Evolutionary conservation across 768 basidiomycete genomes (phyloP).

Genomic region (Hericium coralloides): DNA sequence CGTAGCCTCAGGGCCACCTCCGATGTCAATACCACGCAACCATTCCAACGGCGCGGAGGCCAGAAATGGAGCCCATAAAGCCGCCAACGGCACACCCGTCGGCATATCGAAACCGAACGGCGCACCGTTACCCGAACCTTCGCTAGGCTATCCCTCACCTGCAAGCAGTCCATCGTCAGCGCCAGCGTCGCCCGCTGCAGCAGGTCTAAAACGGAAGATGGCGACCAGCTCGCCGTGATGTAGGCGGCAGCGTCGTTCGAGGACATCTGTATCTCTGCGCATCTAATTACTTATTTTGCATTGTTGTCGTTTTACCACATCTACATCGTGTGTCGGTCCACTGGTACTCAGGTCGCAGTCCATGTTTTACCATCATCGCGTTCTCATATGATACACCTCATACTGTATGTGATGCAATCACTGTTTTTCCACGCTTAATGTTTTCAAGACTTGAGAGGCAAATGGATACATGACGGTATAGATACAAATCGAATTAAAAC

Average conservation of each 20-base stretch:
- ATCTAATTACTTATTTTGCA: constrained; percentile 13
- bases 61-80: constrained; percentile 2
- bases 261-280: constrained; percentile 8
- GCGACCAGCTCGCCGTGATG: constrained; percentile 3
- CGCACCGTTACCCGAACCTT: not conserved
- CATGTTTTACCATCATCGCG: constrained; percentile 1
- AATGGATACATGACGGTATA: not conserved
- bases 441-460: too few species aligned
- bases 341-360: not conserved
- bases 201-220: constrained; percentile 51
- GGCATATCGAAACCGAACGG: constrained; percentile 4
- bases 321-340: not conserved
- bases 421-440: too few species aligned
- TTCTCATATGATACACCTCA: not conserved
- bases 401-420: not conserved
- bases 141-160: not conserved
- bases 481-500: constrained; percentile 8
- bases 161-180: constrained; percentile 1
- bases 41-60: constrained; percentile 1
- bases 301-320: constrained; percentile 3
- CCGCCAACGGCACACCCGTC: constrained; percentile 5
- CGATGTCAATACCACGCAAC: not conserved
- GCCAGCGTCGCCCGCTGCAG: constrained; percentile 22
- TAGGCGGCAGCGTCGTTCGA: not conserved
- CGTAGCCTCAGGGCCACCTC: constrained; percentile 1